Evolutionary conservation across 345 rosid genomes (phyloP).

Genomic region (Abelmoschus esculentus): DNA sequence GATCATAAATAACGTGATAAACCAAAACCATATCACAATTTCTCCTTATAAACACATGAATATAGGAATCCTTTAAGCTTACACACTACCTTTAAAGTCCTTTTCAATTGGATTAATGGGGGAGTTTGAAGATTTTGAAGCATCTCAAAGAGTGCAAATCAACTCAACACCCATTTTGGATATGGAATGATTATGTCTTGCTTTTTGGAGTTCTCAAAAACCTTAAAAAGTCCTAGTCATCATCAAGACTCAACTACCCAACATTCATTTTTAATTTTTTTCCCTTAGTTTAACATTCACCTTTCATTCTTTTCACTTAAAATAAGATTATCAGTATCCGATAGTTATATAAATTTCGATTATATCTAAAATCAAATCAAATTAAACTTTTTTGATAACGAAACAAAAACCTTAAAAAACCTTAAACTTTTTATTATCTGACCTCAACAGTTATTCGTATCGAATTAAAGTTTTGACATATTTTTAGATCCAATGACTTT

Average conservation of each 20-base stretch:
- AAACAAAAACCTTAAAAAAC: no score
- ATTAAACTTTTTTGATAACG: no score
- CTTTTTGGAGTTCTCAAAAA: neutral
- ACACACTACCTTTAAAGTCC: neutral
- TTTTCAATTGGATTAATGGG: constrained; percentile 13
- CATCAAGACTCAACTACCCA: constrained; percentile 18
- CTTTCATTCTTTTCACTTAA: no score
- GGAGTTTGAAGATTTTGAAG: constrained; percentile 15
- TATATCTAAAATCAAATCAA: no score
- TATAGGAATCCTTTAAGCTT: constrained; percentile 9
- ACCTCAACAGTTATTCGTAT: no score
- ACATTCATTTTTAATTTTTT: neutral
- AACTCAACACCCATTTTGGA: constrained; percentile 10
- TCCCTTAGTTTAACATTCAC: no score
- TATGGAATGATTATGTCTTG: constrained; percentile 20
- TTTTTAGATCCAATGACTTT: neutral
- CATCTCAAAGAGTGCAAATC: constrained; percentile 19
- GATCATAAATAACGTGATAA: no score
- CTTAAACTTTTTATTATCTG: no score
- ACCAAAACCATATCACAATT: no score
- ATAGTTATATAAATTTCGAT: no score
- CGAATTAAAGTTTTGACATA: neutral
- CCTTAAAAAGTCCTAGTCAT: constrained; percentile 1
- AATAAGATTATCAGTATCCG: no score
- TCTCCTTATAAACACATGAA: no score